Conservation (phyloP, 1,139 yeast species). For the Geotrichum armillariae region DNA sequence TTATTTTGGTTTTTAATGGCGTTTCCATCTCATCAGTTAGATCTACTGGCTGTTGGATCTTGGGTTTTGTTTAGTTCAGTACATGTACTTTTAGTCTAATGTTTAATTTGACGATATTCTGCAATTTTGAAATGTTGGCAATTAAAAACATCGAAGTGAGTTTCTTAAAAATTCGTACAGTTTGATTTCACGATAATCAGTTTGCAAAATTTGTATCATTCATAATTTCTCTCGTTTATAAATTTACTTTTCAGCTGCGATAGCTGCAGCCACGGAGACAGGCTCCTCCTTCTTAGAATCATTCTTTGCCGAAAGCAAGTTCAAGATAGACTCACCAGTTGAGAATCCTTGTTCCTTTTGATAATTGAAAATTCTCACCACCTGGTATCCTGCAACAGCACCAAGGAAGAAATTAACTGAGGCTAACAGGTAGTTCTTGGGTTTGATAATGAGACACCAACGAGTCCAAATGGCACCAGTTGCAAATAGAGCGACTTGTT, state of each 20-base stretch:
- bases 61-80: no score
- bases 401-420: conserved; percentile 94
- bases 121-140: no score
- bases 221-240: no score
- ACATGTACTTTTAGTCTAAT: no score
- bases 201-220: no score
- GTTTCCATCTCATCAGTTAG: no score
- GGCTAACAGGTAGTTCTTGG: conserved; percentile 84
- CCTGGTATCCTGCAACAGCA: conserved; percentile 83
- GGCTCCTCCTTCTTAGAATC: conserved; percentile 11
- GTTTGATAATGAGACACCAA: conserved; percentile 93
- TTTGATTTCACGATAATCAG: no score
- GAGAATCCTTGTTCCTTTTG: conserved; percentile 55
- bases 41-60: no score
- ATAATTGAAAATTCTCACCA: conserved; percentile 66
- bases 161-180: no score
- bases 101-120: no score
- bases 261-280: conserved; percentile 7
- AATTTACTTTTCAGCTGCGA: background rate
- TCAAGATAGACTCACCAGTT: conserved; percentile 53
- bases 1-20: background rate
- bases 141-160: no score
- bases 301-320: conserved; percentile 54
- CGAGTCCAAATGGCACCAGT: conserved; percentile 98
- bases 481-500: conserved; percentile 83